Evolutionary conservation across 2,329 filamentous ascomycete species (phyloP), one percentile per base, ranked within the genome.

Genomic region (Aureobasidium melanogenum): DNA sequence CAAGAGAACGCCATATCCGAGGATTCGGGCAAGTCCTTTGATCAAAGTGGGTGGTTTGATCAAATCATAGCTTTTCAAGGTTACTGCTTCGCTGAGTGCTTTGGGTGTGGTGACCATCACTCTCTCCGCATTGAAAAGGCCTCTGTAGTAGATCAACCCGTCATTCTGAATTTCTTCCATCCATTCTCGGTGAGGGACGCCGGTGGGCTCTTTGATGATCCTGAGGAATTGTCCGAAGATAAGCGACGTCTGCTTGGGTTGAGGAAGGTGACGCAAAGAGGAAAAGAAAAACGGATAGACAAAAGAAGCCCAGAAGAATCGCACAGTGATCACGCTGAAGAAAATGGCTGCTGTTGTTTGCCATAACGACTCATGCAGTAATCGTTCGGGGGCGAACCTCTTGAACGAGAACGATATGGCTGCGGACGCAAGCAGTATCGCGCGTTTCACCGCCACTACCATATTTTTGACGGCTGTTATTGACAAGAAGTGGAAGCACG

Each of bases 11-110:
- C 80, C 80, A 51, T 80, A 76, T 0, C 80, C 81, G 1, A 83
- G 68, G 22, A 83, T 77, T 1, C 74, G 72, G 0, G 74, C 71
- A 15, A 83, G 68, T 55, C 82, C 79, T 17, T 72, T 71, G 22
- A 76, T 74, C 8, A 73, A 66, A 14, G 64, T 62, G 15, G 61
- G 30, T 5, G 80, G 79, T 65, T 83, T 83, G 65, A 81, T 77
- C 54, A 81, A 82, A 63, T 83, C 80, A 61, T 83, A 82, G 4
- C 75, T 77, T 41, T 78, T 79, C 43, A 79, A 76, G 39, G 80
- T 79, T 61, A 83, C 75, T 12, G 83, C 72, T 38, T 82, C 80
- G n/a, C 77, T 72, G 5, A 82, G 65, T 2, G 77, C 75, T 15
- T 71, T 70, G 5, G 75, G 72, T 14, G 67, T 69, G 1, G 75